Conservation (phyloP, 306 rosid genomes). For the Chamaecrista fasciculata region DNA sequence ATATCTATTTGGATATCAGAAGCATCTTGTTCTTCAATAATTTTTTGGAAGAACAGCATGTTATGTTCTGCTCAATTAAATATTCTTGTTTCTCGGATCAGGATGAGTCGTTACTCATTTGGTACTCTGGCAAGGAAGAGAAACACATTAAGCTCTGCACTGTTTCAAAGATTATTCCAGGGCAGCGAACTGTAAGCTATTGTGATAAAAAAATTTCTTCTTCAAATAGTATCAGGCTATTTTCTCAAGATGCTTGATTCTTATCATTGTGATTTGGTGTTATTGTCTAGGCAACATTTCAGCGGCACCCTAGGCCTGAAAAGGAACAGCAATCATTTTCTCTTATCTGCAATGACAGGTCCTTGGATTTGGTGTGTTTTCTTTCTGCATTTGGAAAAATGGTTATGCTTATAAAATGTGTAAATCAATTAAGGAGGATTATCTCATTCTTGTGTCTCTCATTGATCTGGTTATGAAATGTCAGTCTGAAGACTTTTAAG, state of each 20-base stretch:
- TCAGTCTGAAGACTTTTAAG: conserved; percentile 23
- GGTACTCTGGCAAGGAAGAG: conserved; percentile 91
- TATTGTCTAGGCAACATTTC: conserved; percentile 78
- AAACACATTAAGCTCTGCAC: conserved; percentile 67
- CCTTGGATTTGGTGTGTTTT: conserved; percentile 87
- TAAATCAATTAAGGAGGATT: conserved; percentile 17
- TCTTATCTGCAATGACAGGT: conserved; percentile 74
- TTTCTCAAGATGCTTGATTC: conserved; percentile 13
- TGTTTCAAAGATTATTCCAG: conserved; percentile 84
- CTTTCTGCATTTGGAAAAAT: conserved; percentile 10
- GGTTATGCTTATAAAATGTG: conserved; percentile 13
- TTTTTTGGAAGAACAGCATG: conserved; percentile 7
- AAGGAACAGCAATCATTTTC: conserved; percentile 98
- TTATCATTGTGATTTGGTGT: conserved; percentile 31
- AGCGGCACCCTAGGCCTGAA: conserved; percentile 90
- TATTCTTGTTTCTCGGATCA: conserved; percentile 36
- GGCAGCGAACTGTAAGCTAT: conserved; percentile 94
- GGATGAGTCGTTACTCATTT: conserved; percentile 81
- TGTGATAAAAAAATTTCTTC: not conserved
- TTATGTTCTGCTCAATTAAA: conserved; percentile 32
- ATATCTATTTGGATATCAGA: conserved; percentile 14
- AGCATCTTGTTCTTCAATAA: conserved; percentile 3
- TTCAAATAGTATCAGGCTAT: not conserved
- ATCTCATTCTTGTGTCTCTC: conserved; percentile 7
- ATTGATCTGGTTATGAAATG: conserved; percentile 4